Conservation (phyloP, 495 filamentous ascomycete species). For the Daldinia loculata region DNA sequence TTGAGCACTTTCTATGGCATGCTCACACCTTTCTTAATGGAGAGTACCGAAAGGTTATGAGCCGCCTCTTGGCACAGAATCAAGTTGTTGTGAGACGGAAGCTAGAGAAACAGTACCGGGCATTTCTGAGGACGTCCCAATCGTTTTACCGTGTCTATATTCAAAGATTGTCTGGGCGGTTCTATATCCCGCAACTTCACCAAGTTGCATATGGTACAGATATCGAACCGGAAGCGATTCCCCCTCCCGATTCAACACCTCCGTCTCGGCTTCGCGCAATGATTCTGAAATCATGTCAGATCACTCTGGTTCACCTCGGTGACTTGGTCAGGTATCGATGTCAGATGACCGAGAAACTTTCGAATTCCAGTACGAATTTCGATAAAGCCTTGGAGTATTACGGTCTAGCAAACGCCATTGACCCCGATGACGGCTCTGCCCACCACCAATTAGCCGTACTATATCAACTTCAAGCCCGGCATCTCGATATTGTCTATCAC, state of each 20-base stretch:
- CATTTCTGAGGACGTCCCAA: conserved; percentile 85
- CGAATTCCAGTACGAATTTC: conserved; percentile 60
- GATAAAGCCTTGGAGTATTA: conserved; percentile 87
- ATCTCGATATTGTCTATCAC: conserved; percentile 86
- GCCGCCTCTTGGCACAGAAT: conserved; percentile 56
- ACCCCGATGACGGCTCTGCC: conserved; percentile 79
- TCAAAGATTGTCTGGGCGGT: conserved; percentile 77
- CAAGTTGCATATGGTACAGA: conserved; percentile 74
- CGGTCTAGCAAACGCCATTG: conserved; percentile 77
- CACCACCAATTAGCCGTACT: conserved; percentile 93
- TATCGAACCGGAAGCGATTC: conserved; percentile 54
- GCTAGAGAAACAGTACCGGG: conserved; percentile 77
- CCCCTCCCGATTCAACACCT: conserved; percentile 49
- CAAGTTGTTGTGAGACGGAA: conserved; percentile 81
- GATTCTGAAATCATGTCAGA: conserved; percentile 80
- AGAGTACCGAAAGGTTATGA: conserved; percentile 71
- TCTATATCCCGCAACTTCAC: conserved; percentile 75
- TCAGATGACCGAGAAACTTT: conserved; percentile 58
- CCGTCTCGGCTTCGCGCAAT: conserved; percentile 60
- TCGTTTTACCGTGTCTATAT: conserved; percentile 88
- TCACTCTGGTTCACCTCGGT: conserved; percentile 83
- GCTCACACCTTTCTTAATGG: conserved; percentile 78
- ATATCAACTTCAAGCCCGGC: conserved; percentile 74
- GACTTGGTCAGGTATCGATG: conserved; percentile 93
- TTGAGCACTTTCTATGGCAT: conserved; percentile 80